Conservation (phyloP, 1,139 yeast genomes). For the Citeromyces hawaiiensis region DNA sequence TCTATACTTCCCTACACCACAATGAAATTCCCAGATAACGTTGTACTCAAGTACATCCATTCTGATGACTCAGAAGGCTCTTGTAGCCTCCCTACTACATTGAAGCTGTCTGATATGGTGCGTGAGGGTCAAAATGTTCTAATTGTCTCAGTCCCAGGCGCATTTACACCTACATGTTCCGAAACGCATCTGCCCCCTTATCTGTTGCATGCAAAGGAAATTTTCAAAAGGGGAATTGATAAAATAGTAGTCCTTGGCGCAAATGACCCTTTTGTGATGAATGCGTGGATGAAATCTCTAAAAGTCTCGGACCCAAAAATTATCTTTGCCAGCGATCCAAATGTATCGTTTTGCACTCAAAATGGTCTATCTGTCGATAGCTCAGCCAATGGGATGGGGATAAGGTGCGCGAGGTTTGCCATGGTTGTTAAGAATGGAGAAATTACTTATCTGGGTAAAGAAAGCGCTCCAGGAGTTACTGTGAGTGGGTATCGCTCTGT, state of each 20-base stretch:
- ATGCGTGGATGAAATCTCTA: constrained; percentile 32
- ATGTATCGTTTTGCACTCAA: constrained; percentile 23
- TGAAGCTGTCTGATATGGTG: no score
- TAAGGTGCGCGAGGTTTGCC: constrained; percentile 28
- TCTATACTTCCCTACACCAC: not conserved
- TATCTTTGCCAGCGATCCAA: constrained; percentile 30
- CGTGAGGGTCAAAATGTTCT: constrained; percentile 18
- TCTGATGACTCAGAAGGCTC: not conserved
- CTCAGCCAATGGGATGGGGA: constrained; percentile 24
- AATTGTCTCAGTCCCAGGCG: constrained; percentile 31
- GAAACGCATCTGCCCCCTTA: constrained; percentile 31
- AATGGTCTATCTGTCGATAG: constrained; percentile 28
- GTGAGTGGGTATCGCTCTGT: constrained; percentile 53
- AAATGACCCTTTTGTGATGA: constrained; percentile 26
- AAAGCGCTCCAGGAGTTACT: constrained; percentile 40
- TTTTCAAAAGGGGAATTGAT: constrained; percentile 27
- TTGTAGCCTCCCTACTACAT: no score
- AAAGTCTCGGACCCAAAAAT: constrained; percentile 22
- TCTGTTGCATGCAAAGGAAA: constrained; percentile 20
- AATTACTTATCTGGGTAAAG: constrained; percentile 38
- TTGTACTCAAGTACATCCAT: not conserved
- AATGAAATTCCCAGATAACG: not conserved
- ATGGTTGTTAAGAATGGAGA: constrained; percentile 22
- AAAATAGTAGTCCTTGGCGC: constrained; percentile 26
- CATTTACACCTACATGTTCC: constrained; percentile 33